These are phyloP conservation scores for Fusarium irregulare DNA, from an alignment of 2,329 filamentous ascomycete species.

Conservation along the genomic window DNA sequence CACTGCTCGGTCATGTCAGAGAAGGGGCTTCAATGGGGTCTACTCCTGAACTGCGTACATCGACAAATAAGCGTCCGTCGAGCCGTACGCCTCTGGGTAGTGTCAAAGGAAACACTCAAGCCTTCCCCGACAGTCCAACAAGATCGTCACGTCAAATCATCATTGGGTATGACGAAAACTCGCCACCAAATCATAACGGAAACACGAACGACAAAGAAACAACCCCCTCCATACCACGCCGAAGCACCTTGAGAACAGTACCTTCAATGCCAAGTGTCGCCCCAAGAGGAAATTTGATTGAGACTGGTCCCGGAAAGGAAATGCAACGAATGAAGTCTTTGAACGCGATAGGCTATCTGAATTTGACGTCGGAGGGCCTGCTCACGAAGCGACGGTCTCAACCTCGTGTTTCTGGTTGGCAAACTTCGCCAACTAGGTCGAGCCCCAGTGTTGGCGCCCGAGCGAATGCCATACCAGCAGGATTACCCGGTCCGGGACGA, in stretches of 20 bases:
- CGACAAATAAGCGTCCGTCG: background rate
- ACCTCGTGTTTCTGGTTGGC: conserved; percentile 30
- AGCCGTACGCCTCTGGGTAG: conserved; percentile 27
- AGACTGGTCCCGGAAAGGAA: background rate
- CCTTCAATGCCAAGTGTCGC: conserved; percentile 44
- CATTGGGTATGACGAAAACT: conserved; percentile 34
- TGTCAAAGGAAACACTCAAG: conserved; percentile 21
- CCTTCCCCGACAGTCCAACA: background rate
- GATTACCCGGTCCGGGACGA: conserved; percentile 13
- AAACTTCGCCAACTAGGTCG: conserved; percentile 44
- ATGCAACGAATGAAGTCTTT: conserved; percentile 44
- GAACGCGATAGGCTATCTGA: conserved; percentile 38
- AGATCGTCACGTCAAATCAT: background rate
- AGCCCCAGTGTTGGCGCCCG: conserved; percentile 42
- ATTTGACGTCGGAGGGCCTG: conserved; percentile 34
- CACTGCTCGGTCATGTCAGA: conserved; percentile 56
- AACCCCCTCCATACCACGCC: conserved; percentile 29
- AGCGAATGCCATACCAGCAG: conserved; percentile 17
- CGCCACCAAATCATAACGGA: conserved; percentile 8
- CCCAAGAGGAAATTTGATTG: background rate
- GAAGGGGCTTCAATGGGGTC: conserved; percentile 63
- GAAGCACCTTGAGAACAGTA: conserved; percentile 39
- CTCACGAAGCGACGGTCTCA: conserved; percentile 38
- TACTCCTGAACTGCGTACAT: conserved; percentile 28
- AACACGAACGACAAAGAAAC: background rate